Percentiles rank a stretch among this genome's conserved stretches.
Conservation (phyloP, 1,284 basidiomycete genomes). For the Ceratobasidium sp. region DNA sequence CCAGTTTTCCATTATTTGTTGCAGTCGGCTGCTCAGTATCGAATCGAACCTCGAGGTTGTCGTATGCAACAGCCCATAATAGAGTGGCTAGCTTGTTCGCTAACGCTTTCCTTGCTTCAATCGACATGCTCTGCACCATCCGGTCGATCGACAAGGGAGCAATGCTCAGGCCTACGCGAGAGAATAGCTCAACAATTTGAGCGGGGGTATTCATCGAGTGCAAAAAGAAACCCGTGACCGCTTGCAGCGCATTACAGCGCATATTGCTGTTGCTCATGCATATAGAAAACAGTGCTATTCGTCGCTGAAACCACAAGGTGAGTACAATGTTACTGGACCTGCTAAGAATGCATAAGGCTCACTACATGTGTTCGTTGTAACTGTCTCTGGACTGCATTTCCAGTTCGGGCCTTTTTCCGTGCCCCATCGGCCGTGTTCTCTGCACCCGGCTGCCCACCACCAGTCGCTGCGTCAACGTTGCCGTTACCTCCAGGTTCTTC, state of each 20-base stretch:
- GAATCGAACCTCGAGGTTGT: conserved; percentile 30
- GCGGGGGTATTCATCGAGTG: background rate
- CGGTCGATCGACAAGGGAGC: background rate
- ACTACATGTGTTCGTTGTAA: background rate
- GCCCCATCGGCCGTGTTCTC: background rate
- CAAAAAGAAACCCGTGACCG: background rate
- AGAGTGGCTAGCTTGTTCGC: background rate
- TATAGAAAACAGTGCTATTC: conserved; percentile 1
- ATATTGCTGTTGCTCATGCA: conserved; percentile 20
- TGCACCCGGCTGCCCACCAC: too few relatives aligned
- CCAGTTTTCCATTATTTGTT: background rate
- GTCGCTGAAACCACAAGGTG: background rate
- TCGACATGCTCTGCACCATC: conserved; percentile 6
- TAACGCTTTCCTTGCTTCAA: background rate
- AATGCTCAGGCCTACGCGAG: conserved; percentile 3
- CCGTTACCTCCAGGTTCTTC: background rate
- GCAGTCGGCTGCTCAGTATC: conserved; percentile 8
- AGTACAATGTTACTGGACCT: too few relatives aligned
- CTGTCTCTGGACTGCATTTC: background rate
- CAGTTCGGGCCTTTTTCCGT: background rate
- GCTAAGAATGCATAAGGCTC: background rate
- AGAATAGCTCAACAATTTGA: background rate
- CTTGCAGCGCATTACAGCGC: conserved; percentile 5
- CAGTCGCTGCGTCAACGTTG: background rate
- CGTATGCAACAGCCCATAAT: conserved; percentile 7